A percentile compares a stretch with the other conserved stretches of the same genome.
Evolutionary conservation across 176 grass and related monocot genomes (phyloP).

Genomic region (Bolboschoenus planiculmis): DNA sequence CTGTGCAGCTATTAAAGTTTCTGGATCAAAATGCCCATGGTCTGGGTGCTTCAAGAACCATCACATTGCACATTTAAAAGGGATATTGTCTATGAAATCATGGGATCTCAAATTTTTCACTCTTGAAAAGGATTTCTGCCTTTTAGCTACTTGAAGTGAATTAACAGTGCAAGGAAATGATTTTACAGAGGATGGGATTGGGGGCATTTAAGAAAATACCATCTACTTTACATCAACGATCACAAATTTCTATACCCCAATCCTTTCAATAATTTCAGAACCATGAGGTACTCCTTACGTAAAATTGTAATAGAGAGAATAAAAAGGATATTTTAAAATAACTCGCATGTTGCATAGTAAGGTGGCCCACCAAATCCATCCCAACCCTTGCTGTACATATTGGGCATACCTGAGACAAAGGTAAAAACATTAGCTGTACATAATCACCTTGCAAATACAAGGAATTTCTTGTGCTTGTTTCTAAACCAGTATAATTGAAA

Average conservation of each 20-base stretch:
- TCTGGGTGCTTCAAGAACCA: background rate
- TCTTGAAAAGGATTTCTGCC: background rate
- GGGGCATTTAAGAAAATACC: background rate
- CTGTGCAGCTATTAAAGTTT: background rate
- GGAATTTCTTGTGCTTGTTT: no score
- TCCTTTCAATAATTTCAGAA: background rate
- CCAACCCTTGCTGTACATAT: slow-evolving; percentile 66
- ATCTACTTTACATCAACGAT: background rate
- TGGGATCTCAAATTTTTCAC: background rate
- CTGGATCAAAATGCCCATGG: background rate
- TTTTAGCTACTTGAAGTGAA: background rate
- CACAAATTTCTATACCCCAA: background rate
- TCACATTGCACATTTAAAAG: slow-evolving; percentile 5
- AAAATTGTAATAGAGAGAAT: background rate
- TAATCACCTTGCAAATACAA: no score
- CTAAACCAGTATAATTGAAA: no score
- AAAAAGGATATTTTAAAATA: slow-evolving; percentile 96
- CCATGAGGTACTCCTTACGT: background rate
- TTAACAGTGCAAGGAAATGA: background rate
- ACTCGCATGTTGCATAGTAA: slow-evolving; percentile 68
- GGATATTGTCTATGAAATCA: background rate
- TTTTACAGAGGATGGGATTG: background rate
- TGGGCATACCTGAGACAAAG: slow-evolving; percentile 62
- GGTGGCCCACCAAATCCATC: slow-evolving; percentile 69
- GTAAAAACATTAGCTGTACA: background rate